Base-by-base conservation (phyloP, 371 early-diverging fungal genomes). In the Mucor irregularis region DNA sequence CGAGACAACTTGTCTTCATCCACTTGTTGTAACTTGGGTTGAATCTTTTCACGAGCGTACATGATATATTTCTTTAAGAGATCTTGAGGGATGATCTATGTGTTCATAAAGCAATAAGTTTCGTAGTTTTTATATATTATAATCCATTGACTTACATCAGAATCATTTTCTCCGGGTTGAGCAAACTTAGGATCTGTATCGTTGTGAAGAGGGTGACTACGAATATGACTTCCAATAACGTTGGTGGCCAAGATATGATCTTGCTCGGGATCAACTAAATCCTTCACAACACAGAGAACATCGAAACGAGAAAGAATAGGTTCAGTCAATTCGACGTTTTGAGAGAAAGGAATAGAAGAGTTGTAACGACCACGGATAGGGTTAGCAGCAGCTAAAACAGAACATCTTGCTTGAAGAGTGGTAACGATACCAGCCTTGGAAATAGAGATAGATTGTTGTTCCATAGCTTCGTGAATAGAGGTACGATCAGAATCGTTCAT, bases 401-500 rank as follows among this genome's bases (percentile, higher is more conserved):
- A 84, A 68, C 98, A 98, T 52, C 99, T 88, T 1, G 99, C 99
- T 60, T 97, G 93, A 21, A 99, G 80, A 1, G 95, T 89, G 1
- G 99, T 93, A 42, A 98, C 94, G 55, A 99, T 99, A 67, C 97
- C 73, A 24, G 99, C 99, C 72, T 99, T 99, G 47, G 96, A 94
- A 33, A 99, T 92, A 39, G 96, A 96, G 58, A 99, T 98, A 64
- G 91, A 88, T 73, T 99, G 99, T 72, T 99, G 99, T 76, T 99
- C 99, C 99, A 99, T 99, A n/a, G 98, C 99, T 80, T 99, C 99
- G 85, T 99, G 99, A 67, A 99, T 99, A 47, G 90, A 87, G 2
- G 77, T 72, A 63, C 64, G 80, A 51, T 61, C 61, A 30, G 55
- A 17, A 56, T 99, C 99, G 61, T 96, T 95, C 99, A 99, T 99